Evolutionary conservation across 768 basidiomycete genomes (phyloP), one percentile per base, ranked within the genome.

Genomic region (Podaxis sp.): DNA sequence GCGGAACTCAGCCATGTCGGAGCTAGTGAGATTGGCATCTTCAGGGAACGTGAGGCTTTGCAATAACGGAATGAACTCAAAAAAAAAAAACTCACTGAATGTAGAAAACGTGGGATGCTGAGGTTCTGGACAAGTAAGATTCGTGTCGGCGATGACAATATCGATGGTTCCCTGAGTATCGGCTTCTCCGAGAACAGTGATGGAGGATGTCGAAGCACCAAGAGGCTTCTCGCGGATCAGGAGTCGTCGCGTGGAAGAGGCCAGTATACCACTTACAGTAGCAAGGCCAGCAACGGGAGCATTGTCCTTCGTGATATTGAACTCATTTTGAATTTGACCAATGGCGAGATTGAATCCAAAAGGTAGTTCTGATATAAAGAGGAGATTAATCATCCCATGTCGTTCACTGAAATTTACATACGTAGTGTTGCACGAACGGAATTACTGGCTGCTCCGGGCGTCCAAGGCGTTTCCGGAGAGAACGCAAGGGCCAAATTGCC

Each of bases 331-430:
- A 36, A 92, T 90, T 63, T 88, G 71, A 30, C 77, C 80, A 57
- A 91, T 84, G 1, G 76, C 74, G 17, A 90, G 7, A 28, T 74
- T 74, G 71, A 92, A 92, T 9, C 90, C 90, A 64, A 92, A 92
- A 36, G 90, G 90, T 40, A 92, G 74, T 65, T 81, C 88, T 88
- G 63, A 49, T 59, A 54, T 33, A 60, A 60, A 17, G 28, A 54
- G 58, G 33, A 61, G 12, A 58, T 63, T 38, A 63, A 62, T 51
- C 52, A 19, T 33, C n/a, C n/a, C 30, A 53, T 57, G 13, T 11
- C 15, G 33, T 9, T 2, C 26, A 26, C 49, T 48, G n/a, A 62
- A 30, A 19, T 24, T 19, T 28, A 70, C 80, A 61, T 72, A 87
- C 87, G 70, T 65, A 91, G 77, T 24, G 72, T 73, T 9, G 89